These are phyloP conservation scores for Medicago arabica DNA, from an alignment of 306 rosid species.

Conservation along the genomic window DNA sequence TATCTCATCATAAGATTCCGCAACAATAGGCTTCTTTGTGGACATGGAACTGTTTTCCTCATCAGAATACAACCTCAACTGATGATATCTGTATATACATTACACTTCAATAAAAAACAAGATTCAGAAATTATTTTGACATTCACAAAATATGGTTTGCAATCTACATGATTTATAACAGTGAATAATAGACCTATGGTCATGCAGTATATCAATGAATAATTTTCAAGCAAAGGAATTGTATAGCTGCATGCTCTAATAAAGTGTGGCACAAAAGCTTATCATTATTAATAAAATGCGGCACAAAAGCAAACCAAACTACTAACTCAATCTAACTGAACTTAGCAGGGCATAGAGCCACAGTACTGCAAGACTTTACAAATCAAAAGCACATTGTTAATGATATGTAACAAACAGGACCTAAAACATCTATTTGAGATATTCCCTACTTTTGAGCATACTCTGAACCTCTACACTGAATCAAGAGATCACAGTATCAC, in stretches of 20 bases:
- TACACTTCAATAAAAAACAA: slow-evolving; percentile 52
- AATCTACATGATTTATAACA: slow-evolving; percentile 23
- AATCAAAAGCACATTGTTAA: slow-evolving; percentile 29
- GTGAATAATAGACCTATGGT: slow-evolving; percentile 10
- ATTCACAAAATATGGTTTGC: slow-evolving; percentile 27
- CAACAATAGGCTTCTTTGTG: slow-evolving; percentile 77
- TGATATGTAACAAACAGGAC: background rate
- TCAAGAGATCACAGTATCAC: slow-evolving; percentile 3
- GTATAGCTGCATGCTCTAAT: slow-evolving; percentile 14
- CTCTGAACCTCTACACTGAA: slow-evolving; percentile 21
- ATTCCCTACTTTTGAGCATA: slow-evolving; percentile 25
- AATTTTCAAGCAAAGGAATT: slow-evolving; percentile 27
- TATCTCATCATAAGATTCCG: slow-evolving; percentile 72
- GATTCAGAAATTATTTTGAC: slow-evolving; percentile 45
- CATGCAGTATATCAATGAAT: background rate
- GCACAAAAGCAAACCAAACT: slow-evolving; percentile 18
- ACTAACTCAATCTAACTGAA: slow-evolving; percentile 32
- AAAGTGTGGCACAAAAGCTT: slow-evolving; percentile 25
- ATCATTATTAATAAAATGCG: slow-evolving; percentile 16
- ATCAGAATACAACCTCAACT: slow-evolving; percentile 83
- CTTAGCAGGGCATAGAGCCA: slow-evolving; percentile 9
- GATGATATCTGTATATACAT: slow-evolving; percentile 73
- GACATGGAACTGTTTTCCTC: slow-evolving; percentile 79
- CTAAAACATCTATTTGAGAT: slow-evolving; percentile 19
- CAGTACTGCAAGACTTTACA: slow-evolving; percentile 30